Conservation (phyloP, 2,329 filamentous ascomycete species). For the Xylaria sp. region DNA sequence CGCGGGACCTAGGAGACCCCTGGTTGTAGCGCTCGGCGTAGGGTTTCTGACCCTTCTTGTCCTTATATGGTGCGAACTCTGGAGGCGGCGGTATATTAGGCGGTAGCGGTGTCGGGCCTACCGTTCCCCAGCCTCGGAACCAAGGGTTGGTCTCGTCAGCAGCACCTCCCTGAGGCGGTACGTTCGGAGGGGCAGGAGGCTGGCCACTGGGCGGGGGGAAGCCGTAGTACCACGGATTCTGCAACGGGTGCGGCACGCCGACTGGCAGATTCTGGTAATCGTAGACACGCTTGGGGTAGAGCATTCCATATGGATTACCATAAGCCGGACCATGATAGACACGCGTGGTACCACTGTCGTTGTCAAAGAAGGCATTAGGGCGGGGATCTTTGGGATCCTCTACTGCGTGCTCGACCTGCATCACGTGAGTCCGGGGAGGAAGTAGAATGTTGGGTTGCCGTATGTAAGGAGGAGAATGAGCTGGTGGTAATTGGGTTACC, state of each 20-base stretch:
- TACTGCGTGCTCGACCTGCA: conserved; percentile 67
- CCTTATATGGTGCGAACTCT: conserved; percentile 8
- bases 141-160: conserved; percentile 32
- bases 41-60: conserved; percentile 24
- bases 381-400: conserved; percentile 64
- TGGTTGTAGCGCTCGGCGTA: conserved; percentile 15
- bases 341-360: conserved; percentile 62
- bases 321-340: conserved; percentile 69
- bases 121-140: conserved; percentile 35
- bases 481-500: conserved; percentile 23
- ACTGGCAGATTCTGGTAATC: conserved; percentile 52
- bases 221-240: conserved; percentile 58
- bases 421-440: conserved; percentile 60
- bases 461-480: conserved; percentile 44
- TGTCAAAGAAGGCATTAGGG: conserved; percentile 70
- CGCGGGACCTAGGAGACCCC: conserved; percentile 17
- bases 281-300: conserved; percentile 58
- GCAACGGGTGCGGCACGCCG: conserved; percentile 57
- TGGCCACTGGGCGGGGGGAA: conserved; percentile 46
- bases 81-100: conserved; percentile 23
- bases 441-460: conserved; percentile 59
- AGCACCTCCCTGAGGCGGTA: conserved; percentile 7
- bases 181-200: conserved; percentile 27
- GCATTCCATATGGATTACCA: conserved; percentile 59
- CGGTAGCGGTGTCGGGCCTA: conserved; percentile 21